These are phyloP conservation scores for Dissophora ornata DNA, from an alignment of 192 early-diverging fungal genomes.

Conservation along the genomic window DNA sequence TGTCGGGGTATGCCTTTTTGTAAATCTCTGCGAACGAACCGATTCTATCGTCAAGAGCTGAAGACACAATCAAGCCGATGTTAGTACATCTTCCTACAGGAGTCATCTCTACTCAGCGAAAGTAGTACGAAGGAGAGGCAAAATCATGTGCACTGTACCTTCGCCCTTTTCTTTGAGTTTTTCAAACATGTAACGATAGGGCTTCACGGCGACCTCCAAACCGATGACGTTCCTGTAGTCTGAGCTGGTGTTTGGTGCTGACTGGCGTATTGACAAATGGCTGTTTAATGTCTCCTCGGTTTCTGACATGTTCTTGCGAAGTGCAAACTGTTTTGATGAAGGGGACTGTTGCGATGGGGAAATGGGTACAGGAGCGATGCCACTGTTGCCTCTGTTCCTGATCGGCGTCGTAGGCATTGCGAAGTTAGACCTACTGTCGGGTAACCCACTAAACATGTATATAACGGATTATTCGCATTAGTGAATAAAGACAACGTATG, in stretches of 20 bases:
- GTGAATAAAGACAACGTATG: no score
- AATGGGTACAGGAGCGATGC: neutral
- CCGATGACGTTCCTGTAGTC: slow-evolving; percentile 55
- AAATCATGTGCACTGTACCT: slow-evolving; percentile 35
- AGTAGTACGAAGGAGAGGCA: no score
- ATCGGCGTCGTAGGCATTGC: slow-evolving; percentile 9
- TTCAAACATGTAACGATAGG: slow-evolving; percentile 86
- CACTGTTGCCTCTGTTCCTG: slow-evolving; percentile 6
- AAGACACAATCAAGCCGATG: neutral
- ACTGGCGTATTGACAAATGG: slow-evolving; percentile 58
- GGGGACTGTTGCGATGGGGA: slow-evolving; percentile 15
- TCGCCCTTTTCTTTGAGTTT: slow-evolving; percentile 74
- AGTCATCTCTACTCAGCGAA: no score
- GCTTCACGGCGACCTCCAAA: slow-evolving; percentile 46
- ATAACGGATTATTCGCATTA: neutral
- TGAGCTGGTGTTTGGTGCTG: neutral
- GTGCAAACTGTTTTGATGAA: slow-evolving; percentile 43
- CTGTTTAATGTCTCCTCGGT: slow-evolving; percentile 68
- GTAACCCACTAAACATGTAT: neutral
- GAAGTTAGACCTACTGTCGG: neutral
- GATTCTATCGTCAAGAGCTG: slow-evolving; percentile 54
- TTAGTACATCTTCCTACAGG: no score
- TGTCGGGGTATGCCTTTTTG: slow-evolving; percentile 28
- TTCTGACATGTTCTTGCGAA: slow-evolving; percentile 37
- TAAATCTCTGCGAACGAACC: slow-evolving; percentile 35